Evolutionary conservation across 2,329 filamentous ascomycete genomes (phyloP), one percentile per base, ranked within the genome.

Genomic region (Taxawa tesnikishii): DNA sequence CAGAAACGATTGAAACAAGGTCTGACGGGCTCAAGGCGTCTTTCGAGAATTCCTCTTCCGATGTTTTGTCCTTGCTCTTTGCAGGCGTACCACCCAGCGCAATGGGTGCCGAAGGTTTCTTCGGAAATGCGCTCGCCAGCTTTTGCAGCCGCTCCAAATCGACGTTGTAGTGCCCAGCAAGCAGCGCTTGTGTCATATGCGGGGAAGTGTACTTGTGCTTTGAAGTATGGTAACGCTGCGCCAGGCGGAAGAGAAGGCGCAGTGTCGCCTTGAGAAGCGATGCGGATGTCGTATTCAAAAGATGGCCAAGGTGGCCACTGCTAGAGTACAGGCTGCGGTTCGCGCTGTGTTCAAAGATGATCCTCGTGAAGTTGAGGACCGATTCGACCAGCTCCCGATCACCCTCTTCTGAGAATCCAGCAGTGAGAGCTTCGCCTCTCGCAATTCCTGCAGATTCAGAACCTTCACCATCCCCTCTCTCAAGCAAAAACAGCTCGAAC

Each of bases 281-380:
- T 36, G 88, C 67, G 15, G 81, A 87, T 3, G 83, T 88, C 27
- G 82, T 88, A 56, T 94, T 83, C 37, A 98, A 71, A 25, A 98
- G 69, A 51, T 87, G 79, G 52, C 88, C 90, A 39, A 98, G 64
- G 47, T 92, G 83, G 43, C 79, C 70, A 54, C 88, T 96, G 63
- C 90, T 98, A 38, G 80, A 83, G 55, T 96, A 98, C 47, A 98
- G 77, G 60, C 87, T 94, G 45, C 92, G 72, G 52, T 98, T 98
- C 38, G 88, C 90, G 57, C 90, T 98, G 53, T 94, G 90, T 53
- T 96, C 84, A 31, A 96, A 63, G 17, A 98, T 67, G 55, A 93
- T 72, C 39, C 79, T 75, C 14, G 87, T 94, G 56, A 98, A 98
- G 45, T 73, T 68, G 38, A 98, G 65, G 33, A 96, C 70, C 17